Conservation (phyloP, 2,329 filamentous ascomycete genomes). For the Arthroderma sp. region DNA sequence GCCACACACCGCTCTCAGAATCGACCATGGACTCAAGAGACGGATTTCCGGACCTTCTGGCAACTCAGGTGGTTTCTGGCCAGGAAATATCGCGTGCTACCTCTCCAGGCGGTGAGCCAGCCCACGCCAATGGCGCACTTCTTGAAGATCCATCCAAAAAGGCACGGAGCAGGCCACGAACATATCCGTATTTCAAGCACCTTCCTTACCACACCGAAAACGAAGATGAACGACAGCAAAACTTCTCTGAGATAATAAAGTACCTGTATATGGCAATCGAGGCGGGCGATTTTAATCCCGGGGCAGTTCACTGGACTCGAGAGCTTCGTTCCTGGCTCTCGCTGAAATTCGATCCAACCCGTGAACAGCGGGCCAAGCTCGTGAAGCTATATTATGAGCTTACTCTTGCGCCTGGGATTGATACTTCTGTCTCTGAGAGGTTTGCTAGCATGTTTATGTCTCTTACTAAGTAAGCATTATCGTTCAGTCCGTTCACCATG, state of each 20-base stretch:
- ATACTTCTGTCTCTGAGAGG: constrained; percentile 66
- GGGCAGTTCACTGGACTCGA: constrained; percentile 90
- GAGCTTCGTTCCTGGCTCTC: constrained; percentile 91
- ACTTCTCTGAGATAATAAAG: constrained; percentile 76
- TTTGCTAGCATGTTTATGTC: constrained; percentile 96
- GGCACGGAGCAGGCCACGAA: constrained; percentile 64
- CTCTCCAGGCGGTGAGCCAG: constrained; percentile 53
- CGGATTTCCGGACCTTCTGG: constrained; percentile 7
- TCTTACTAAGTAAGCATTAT: constrained; percentile 66
- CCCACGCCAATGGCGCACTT: constrained; percentile 36
- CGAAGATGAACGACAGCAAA: constrained; percentile 60
- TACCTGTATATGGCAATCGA: constrained; percentile 86
- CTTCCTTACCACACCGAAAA: constrained; percentile 82
- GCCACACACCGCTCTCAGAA: too few relatives aligned
- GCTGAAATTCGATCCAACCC: constrained; percentile 92
- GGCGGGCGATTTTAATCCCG: constrained; percentile 85
- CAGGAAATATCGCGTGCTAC: constrained; percentile 66
- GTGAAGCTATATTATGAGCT: constrained; percentile 92
- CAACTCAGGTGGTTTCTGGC: constrained; percentile 13
- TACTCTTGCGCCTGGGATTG: constrained; percentile 75
- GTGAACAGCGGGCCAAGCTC: constrained; percentile 67
- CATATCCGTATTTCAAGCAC: constrained; percentile 83
- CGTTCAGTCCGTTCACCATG: background rate
- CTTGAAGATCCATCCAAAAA: constrained; percentile 41
- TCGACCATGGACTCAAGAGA: background rate